Conservation (phyloP, 163 green algal genomes). For the Chlamydomonas reinhardtii region DNA sequence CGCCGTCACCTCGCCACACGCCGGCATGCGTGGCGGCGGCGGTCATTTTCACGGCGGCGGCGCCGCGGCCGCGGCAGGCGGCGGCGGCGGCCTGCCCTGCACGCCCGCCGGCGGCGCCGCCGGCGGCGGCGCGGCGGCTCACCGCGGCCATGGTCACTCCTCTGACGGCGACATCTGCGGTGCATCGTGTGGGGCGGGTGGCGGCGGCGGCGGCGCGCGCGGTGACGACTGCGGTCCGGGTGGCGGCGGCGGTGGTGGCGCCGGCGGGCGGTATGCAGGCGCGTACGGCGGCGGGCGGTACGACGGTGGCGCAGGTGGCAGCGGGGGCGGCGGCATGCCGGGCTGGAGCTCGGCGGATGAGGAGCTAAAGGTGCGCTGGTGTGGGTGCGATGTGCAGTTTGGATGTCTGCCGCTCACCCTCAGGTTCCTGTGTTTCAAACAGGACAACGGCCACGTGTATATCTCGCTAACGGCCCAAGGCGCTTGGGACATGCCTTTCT, state of each 20-base stretch:
- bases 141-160: neutral
- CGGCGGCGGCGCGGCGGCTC: neutral
- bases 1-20: constrained; percentile 20
- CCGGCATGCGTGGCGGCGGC: neutral
- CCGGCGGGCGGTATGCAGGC: neutral
- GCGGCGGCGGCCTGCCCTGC: neutral
- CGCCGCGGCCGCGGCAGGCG: neutral
- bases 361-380: constrained; percentile 48
- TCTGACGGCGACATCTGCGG: neutral
- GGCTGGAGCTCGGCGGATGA: constrained; percentile 48
- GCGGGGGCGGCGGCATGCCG: neutral
- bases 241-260: neutral
- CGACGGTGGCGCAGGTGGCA: constrained; percentile 10
- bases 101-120: neutral
- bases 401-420: too few relatives aligned
- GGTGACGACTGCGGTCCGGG: neutral
- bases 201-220: constrained; percentile 21
- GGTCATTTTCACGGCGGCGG: neutral
- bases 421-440: too few relatives aligned
- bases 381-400: neutral
- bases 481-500: too few relatives aligned
- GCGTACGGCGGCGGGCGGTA: neutral
- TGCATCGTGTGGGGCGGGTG: constrained; percentile 21
- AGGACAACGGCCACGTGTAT: too few relatives aligned
- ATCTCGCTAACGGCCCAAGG: too few relatives aligned